These are phyloP conservation scores for Fusarium verrucosum DNA, from an alignment of 2,329 filamentous ascomycete species.

Conservation along the genomic window DNA sequence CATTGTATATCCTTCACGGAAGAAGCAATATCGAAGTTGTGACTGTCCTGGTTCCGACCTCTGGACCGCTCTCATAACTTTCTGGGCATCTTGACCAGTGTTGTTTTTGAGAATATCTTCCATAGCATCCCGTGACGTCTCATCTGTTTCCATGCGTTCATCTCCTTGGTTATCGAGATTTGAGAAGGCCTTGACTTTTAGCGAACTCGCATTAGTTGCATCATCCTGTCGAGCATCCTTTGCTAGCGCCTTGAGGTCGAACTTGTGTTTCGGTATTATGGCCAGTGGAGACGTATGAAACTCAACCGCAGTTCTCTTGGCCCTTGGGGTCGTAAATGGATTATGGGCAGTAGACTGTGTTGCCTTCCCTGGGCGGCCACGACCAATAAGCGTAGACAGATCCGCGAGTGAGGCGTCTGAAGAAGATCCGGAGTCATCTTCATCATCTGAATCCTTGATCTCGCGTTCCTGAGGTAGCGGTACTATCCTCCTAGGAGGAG, in stretches of 20 bases:
- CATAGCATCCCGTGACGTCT: slow-evolving; percentile 40
- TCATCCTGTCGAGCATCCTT: slow-evolving; percentile 67
- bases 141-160: slow-evolving; percentile 8
- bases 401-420: slow-evolving; percentile 69
- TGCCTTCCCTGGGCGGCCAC: slow-evolving; percentile 35
- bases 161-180: slow-evolving; percentile 25
- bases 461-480: slow-evolving; percentile 60
- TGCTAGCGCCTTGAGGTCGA: slow-evolving; percentile 70
- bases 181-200: slow-evolving; percentile 52
- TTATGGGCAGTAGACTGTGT: slow-evolving; percentile 31
- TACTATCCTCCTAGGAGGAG: slow-evolving; percentile 37
- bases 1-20: slow-evolving; percentile 50
- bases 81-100: slow-evolving; percentile 56
- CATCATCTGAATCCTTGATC: slow-evolving; percentile 77
- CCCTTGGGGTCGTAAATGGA: slow-evolving; percentile 55
- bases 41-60: slow-evolving; percentile 55
- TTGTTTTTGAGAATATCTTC: slow-evolving; percentile 49
- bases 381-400: slow-evolving; percentile 51
- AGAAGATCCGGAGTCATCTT: slow-evolving; percentile 63
- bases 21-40: slow-evolving; percentile 60
- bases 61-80: slow-evolving; percentile 60
- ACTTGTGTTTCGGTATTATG: slow-evolving; percentile 66
- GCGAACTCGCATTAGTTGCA: slow-evolving; percentile 65
- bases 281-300: slow-evolving; percentile 60
- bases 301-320: slow-evolving; percentile 56